These are phyloP conservation scores for Colletotrichum sp. DNA, from an alignment of 2,329 filamentous ascomycete genomes.

Conservation along the genomic window DNA sequence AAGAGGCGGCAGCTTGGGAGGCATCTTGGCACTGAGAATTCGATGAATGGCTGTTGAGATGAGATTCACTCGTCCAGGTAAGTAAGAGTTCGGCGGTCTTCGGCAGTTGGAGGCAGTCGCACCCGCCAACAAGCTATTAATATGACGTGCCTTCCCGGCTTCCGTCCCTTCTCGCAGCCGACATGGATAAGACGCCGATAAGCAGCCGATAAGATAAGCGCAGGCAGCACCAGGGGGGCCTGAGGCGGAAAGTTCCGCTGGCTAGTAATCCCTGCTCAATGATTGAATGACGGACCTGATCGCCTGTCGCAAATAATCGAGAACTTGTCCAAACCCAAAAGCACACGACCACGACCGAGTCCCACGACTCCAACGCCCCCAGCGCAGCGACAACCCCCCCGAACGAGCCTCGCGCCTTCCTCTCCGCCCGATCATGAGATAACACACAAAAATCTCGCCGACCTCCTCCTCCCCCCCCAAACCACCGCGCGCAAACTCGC, in stretches of 20 bases:
- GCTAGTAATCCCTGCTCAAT: not conserved
- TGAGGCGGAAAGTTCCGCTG: slow-evolving; percentile 15
- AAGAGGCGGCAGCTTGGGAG: slow-evolving; percentile 22
- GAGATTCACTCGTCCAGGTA: not conserved
- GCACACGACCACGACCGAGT: not conserved
- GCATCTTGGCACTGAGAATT: not conserved
- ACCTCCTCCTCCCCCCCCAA: not conserved
- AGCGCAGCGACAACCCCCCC: not conserved
- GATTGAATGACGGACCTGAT: slow-evolving; percentile 1
- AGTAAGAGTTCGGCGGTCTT: slow-evolving; percentile 1
- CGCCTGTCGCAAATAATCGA: slow-evolving; percentile 11
- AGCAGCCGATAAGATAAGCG: not conserved
- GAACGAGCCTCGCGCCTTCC: not conserved
- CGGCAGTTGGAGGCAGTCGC: not conserved
- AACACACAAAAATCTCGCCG: not conserved
- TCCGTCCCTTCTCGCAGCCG: not conserved
- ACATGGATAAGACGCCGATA: not conserved
- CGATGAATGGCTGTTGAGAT: not conserved
- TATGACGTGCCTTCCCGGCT: slow-evolving; percentile 1
- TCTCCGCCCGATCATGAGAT: not conserved
- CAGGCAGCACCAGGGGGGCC: not conserved
- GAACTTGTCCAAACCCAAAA: not conserved
- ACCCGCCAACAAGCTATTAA: not conserved
- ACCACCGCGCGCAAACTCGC: slow-evolving; percentile 5
- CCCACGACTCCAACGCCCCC: not conserved